These are phyloP conservation scores for Odontarrhena argentea DNA, from an alignment of 345 rosid genomes.

Conservation along the genomic window DNA sequence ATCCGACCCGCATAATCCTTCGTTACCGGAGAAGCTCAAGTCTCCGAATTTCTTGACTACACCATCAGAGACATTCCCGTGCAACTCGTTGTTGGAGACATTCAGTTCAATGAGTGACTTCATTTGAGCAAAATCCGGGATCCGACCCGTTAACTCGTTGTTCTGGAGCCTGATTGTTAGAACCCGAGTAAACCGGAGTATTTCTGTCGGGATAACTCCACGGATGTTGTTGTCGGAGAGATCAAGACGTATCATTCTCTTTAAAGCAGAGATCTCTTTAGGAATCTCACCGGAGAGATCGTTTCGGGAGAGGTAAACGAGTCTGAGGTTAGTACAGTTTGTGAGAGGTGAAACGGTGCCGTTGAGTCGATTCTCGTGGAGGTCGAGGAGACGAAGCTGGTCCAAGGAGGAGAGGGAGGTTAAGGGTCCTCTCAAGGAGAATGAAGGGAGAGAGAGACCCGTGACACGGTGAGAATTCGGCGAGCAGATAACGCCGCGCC, in stretches of 20 bases:
- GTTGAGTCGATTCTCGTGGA: slow-evolving; percentile 85
- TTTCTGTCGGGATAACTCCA: slow-evolving; percentile 57
- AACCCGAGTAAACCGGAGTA: slow-evolving; percentile 58
- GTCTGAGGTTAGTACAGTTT: slow-evolving; percentile 73
- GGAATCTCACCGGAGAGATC: slow-evolving; percentile 83
- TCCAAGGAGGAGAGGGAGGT: slow-evolving; percentile 61
- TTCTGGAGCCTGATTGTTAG: slow-evolving; percentile 78
- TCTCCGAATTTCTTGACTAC: slow-evolving; percentile 61
- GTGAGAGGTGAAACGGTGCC: slow-evolving; percentile 61
- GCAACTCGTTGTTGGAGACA: slow-evolving; percentile 71
- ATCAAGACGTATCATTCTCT: slow-evolving; percentile 69
- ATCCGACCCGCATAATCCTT: slow-evolving; percentile 73
- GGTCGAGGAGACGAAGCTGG: slow-evolving; percentile 85
- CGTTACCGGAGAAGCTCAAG: slow-evolving; percentile 71
- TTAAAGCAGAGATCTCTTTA: slow-evolving; percentile 55
- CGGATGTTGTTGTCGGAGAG: slow-evolving; percentile 82
- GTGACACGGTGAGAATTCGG: slow-evolving; percentile 47
- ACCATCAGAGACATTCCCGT: slow-evolving; percentile 62
- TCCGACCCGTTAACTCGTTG: slow-evolving; percentile 75
- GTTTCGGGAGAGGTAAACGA: slow-evolving; percentile 70
- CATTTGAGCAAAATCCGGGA: slow-evolving; percentile 72
- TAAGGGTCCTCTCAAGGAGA: slow-evolving; percentile 79
- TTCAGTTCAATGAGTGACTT: slow-evolving; percentile 55
- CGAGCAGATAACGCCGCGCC: slow-evolving; percentile 87
- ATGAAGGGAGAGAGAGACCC: slow-evolving; percentile 65